A percentile compares a stretch with the other conserved stretches of the same genome.
Evolutionary conservation across 768 basidiomycete genomes (phyloP).

Genomic region (Ramaria sp.): DNA sequence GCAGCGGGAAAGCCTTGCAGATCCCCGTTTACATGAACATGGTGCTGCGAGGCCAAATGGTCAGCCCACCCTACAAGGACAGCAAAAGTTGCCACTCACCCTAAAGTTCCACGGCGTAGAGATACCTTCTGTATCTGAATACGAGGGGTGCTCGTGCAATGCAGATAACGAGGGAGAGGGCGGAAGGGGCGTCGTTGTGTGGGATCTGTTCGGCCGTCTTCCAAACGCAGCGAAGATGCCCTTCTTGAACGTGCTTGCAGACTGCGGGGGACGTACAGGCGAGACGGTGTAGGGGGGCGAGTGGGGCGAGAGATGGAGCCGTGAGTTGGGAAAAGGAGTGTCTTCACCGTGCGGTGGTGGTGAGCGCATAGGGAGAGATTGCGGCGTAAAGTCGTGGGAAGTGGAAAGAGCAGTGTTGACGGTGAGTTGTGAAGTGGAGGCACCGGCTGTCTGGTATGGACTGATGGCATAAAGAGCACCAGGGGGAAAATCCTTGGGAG

Average conservation of each 20-base stretch:
- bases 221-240: slow-evolving; percentile 18
- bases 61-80: not conserved
- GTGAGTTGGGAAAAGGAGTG: slow-evolving; percentile 21
- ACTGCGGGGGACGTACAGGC: slow-evolving; percentile 9
- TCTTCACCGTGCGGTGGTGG: slow-evolving; percentile 20
- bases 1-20: slow-evolving; percentile 62
- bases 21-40: slow-evolving; percentile 73
- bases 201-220: slow-evolving; percentile 23
- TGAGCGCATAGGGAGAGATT: slow-evolving; percentile 16
- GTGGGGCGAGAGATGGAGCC: slow-evolving; percentile 10
- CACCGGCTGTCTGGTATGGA: slow-evolving; percentile 29
- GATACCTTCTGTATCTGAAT: slow-evolving; percentile 46
- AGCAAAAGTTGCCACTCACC: slow-evolving; percentile 26
- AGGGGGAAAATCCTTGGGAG: slow-evolving; percentile 53
- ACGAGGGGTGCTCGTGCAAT: slow-evolving; percentile 12
- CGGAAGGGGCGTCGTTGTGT: slow-evolving; percentile 13
- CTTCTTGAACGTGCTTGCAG: slow-evolving; percentile 15
- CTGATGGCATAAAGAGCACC: slow-evolving; percentile 14
- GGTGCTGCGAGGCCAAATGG: slow-evolving; percentile 39
- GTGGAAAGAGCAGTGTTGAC: slow-evolving; percentile 19
- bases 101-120: slow-evolving; percentile 69
- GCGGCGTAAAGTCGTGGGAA: slow-evolving; percentile 31
- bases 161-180: slow-evolving; percentile 7
- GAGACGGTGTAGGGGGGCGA: not conserved
- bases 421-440: slow-evolving; percentile 32